These are phyloP conservation scores for Amanita rimosa DNA, from an alignment of 768 basidiomycete genomes.

Conservation along the genomic window DNA sequence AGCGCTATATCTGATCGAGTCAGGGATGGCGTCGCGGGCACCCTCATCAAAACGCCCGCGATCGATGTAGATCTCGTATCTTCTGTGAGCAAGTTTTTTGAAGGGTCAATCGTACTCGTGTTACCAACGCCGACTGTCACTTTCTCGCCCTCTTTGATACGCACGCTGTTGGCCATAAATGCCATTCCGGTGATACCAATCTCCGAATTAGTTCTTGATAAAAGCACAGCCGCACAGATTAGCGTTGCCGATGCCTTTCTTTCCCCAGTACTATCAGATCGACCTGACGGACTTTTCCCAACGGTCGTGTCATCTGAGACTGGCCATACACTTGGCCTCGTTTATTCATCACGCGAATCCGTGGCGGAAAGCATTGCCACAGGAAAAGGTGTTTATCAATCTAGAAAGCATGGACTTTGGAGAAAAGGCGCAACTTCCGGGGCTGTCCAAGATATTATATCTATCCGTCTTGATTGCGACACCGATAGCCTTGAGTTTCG, in stretches of 20 bases:
- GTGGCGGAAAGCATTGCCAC: constrained; percentile 79
- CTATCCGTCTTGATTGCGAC: constrained; percentile 86
- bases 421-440: constrained; percentile 95
- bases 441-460: constrained; percentile 78
- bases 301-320: constrained; percentile 81
- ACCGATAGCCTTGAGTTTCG: constrained; percentile 84
- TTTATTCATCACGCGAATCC: constrained; percentile 87
- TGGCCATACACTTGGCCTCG: constrained; percentile 77
- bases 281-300: constrained; percentile 86
- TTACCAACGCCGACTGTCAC: constrained; percentile 34
- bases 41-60: constrained; percentile 65
- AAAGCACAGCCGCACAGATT: constrained; percentile 45
- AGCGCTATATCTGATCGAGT: constrained; percentile 69
- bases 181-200: constrained; percentile 65
- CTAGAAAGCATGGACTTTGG: constrained; percentile 93
- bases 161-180: constrained; percentile 44
- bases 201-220: constrained; percentile 49
- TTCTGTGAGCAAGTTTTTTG: constrained; percentile 68
- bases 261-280: constrained; percentile 71
- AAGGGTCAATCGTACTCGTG: constrained; percentile 51
- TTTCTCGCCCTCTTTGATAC: constrained; percentile 49
- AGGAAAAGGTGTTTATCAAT: constrained; percentile 92
- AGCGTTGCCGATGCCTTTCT: constrained; percentile 83
- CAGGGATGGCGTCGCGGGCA: constrained; percentile 64
- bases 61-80: constrained; percentile 69